Evolutionary conservation across 805 yeast species (phyloP).

Genomic region (Metschnikowia hibisci): DNA sequence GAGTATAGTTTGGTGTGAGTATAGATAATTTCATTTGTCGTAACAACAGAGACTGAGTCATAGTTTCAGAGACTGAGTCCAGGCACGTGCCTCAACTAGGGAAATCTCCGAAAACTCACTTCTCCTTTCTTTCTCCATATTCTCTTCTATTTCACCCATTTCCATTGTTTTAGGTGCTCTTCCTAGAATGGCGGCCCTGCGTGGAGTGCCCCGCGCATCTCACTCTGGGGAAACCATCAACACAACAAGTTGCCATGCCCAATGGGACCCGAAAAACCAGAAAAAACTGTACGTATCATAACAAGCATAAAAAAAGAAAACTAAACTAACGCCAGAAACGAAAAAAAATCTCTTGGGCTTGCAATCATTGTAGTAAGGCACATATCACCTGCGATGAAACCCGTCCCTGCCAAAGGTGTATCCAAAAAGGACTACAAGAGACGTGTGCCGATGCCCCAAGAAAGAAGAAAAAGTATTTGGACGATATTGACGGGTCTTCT

Average conservation of each 20-base stretch:
- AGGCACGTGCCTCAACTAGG: too few relatives aligned
- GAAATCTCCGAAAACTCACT: too few relatives aligned
- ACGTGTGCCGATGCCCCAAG: constrained; percentile 89
- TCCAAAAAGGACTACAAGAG: constrained; percentile 58
- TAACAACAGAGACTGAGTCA: too few relatives aligned
- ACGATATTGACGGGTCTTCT: constrained; percentile 46
- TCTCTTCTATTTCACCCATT: too few relatives aligned
- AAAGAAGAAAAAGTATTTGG: constrained; percentile 75
- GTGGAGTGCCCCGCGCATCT: constrained; percentile 6
- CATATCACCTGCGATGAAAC: constrained; percentile 88
- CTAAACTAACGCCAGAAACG: constrained; percentile 20
- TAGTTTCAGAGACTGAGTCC: too few relatives aligned
- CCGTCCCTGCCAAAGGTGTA: constrained; percentile 81
- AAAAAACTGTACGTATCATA: constrained; percentile 1
- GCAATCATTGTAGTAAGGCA: constrained; percentile 84
- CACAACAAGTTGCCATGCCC: not conserved
- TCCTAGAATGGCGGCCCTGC: not conserved
- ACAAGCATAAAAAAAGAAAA: too few relatives aligned
- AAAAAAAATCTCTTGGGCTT: constrained; percentile 79
- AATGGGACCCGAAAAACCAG: constrained; percentile 4
- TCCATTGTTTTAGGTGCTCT: too few relatives aligned
- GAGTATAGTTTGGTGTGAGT: too few relatives aligned
- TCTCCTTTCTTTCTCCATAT: too few relatives aligned
- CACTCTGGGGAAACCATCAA: constrained; percentile 2
- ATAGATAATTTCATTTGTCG: too few relatives aligned